phyloP scores from a whole-genome alignment of 2,329 filamentous ascomycete species.

The Neurospora sp. region DNA sequence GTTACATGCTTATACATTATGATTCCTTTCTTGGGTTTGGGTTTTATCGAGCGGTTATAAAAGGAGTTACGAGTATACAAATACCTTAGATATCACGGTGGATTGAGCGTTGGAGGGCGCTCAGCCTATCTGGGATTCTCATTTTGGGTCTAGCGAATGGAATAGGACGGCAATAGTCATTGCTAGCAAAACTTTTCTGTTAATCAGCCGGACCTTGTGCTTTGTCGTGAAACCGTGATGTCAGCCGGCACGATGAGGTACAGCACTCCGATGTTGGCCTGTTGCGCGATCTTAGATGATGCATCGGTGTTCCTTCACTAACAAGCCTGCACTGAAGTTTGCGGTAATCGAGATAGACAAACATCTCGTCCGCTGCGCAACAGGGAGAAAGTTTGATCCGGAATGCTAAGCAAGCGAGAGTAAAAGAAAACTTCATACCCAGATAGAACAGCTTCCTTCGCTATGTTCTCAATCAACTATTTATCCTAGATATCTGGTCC shows the following conservation, averaged over 20 bases:
- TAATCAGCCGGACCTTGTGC: neutral
- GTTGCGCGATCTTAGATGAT: neutral
- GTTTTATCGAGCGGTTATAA: neutral
- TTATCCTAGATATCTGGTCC: too few relatives aligned
- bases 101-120: neutral
- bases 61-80: neutral
- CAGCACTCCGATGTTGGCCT: neutral
- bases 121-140: neutral
- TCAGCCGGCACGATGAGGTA: neutral
- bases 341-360: neutral
- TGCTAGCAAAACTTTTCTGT: neutral
- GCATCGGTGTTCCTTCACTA: neutral
- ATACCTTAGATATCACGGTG: neutral
- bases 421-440: too few relatives aligned
- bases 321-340: neutral
- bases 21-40: neutral
- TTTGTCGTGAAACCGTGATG: neutral
- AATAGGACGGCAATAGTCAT: neutral
- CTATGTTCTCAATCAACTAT: too few relatives aligned
- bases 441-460: too few relatives aligned
- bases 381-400: too few relatives aligned
- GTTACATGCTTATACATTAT: neutral
- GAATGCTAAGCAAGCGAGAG: neutral
- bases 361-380: neutral
- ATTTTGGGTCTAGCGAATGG: neutral